Base-by-base conservation (phyloP, 805 yeast species). In the Ogataea paradorogensis region DNA sequence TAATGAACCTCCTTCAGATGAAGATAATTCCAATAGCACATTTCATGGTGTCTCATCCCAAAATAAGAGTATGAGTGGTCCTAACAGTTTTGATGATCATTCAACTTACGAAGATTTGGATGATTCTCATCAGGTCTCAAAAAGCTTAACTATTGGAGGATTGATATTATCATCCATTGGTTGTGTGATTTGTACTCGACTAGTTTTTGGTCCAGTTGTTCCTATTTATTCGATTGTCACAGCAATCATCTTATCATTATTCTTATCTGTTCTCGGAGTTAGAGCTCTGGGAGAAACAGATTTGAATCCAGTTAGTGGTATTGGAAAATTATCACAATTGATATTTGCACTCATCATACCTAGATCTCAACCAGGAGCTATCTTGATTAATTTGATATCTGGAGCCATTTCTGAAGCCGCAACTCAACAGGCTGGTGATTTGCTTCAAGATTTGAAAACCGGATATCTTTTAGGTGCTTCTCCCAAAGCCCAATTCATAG, bases 321-420 rank as follows among this genome's bases (percentile, higher is more conserved):
- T 91, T 18, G 98, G 99, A 2, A 91, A 91, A 63, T 67, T 91
- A 21, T 90, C 97, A 1, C 99, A 91, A 60, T 68, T 91, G 34
- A 62, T 93, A 2, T 88, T 93, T 62, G 96, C 97, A 0, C 56
- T 88, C 9, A 70, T 91, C 5, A 73, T 89, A 18, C 96, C 96
- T 0, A 69, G 70, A 23, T 61, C 69, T 31, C 84, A 81, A 42
- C 95, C 95, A 1, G 89, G 95, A 2, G 77, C 88, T 9, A 87
- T 93, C 5, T 65, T 91, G 28, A 79, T 88, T 31, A 93, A 91
- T 57, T 67, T 91, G 34, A 84, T 91, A 1, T 96, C 97, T 4
- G 99, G 99, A 13, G 99, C 96, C 10, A 81, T 91, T 29, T 95
- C 98, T 1, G 99, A 91, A 65, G 97, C 98, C 0, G 98, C 98